Percentiles rank a stretch among this genome's conserved stretches.
These are phyloP conservation scores for Delitschia confertaspora DNA, from an alignment of 495 filamentous ascomycete genomes.

Conservation along the genomic window DNA sequence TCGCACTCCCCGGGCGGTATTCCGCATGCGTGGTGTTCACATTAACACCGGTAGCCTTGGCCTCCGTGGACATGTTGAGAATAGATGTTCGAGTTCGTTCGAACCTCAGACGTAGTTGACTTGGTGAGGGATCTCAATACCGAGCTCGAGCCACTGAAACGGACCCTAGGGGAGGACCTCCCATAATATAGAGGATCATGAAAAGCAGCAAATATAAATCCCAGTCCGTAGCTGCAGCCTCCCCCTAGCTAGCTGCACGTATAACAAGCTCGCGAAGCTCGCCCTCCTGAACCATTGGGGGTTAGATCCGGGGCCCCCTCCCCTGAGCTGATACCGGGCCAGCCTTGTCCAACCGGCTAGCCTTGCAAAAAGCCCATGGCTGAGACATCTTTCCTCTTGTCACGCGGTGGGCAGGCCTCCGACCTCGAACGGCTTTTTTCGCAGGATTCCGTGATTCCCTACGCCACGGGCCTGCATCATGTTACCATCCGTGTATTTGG, in stretches of 20 bases:
- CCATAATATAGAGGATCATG: constrained; percentile 6
- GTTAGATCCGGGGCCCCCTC: too few species aligned
- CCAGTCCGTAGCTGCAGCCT: constrained; percentile 8
- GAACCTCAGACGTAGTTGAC: background rate
- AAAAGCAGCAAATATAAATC: constrained; percentile 11
- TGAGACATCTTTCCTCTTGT: background rate
- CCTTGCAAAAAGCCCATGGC: constrained; percentile 1
- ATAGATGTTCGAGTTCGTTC: background rate
- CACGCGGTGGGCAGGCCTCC: too few species aligned
- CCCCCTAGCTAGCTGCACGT: background rate
- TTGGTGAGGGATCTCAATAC: constrained; percentile 1
- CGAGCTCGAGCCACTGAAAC: constrained; percentile 16
- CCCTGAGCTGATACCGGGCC: background rate
- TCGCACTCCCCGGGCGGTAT: constrained; percentile 4
- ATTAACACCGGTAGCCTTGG: constrained; percentile 1
- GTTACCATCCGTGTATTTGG: too few species aligned
- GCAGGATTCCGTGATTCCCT: too few species aligned
- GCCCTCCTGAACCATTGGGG: constrained; percentile 21
- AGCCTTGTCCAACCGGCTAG: background rate
- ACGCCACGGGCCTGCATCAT: too few species aligned
- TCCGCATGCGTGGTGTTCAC: constrained; percentile 11
- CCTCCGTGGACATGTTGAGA: constrained; percentile 6
- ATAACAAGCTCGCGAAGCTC: constrained; percentile 6
- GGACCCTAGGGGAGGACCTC: constrained; percentile 3
- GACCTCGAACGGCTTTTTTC: too few species aligned